Evolutionary conservation across 169 alveolate genomes (phyloP).

Genomic region (Plasmodium billcollinsi): DNA sequence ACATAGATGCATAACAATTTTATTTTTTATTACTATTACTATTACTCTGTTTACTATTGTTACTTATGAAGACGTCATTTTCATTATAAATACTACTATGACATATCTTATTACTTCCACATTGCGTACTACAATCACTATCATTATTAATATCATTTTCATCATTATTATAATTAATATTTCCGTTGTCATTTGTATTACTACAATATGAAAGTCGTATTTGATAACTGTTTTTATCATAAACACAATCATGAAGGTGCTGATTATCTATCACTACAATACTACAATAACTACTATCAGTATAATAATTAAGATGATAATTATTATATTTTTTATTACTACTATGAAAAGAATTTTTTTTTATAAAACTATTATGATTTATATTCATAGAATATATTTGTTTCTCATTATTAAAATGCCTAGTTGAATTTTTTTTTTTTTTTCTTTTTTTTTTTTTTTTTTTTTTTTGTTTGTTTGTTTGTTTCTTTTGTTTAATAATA

Average conservation of each 20-base stretch:
- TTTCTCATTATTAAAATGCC: too few relatives aligned
- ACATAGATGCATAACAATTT: too few relatives aligned
- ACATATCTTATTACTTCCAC: slow-evolving; percentile 4
- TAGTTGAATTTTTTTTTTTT: background rate
- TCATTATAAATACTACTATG: background rate
- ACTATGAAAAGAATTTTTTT: background rate
- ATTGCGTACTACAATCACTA: background rate
- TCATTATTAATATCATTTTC: background rate
- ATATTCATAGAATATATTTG: too few relatives aligned
- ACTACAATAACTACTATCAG: background rate
- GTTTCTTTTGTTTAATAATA: too few relatives aligned
- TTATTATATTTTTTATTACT: too few relatives aligned
- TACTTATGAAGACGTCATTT: background rate
- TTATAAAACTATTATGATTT: too few relatives aligned
- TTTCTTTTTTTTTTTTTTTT: too few relatives aligned
- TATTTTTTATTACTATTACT: background rate
- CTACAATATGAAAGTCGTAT: background rate
- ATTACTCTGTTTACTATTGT: background rate
- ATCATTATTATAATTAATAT: background rate
- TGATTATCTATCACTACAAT: background rate
- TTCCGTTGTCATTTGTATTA: background rate
- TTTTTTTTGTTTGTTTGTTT: too few relatives aligned
- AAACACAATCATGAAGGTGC: too few relatives aligned
- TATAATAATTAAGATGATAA: background rate
- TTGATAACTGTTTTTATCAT: too few relatives aligned